Base-by-base conservation (phyloP, 2,329 filamentous ascomycete species). In the Uncinocarpus reesii region DNA sequence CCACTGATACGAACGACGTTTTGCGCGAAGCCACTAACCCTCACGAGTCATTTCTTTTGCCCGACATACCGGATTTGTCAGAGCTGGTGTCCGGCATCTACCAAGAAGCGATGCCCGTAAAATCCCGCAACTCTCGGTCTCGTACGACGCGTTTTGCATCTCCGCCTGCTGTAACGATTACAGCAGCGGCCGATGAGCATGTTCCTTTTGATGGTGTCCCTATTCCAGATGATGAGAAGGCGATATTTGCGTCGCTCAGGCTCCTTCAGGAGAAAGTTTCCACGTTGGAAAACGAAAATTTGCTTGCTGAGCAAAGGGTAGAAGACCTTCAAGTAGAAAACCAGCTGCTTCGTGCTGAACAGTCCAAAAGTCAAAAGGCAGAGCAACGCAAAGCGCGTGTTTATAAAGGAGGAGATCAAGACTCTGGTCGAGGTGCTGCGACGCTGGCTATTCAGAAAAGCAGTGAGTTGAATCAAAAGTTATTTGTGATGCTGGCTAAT, bases 151-250 rank as follows among this genome's bases (percentile, higher is more conserved):
- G 76, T 29, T 79, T 79, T 60, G 66, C 72, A 3, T 73, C 73
- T 13, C 69, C 69, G n/a, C 62, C 65, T 47, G 53, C 57, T 34
- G 57, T 57, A 6, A 61, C 65, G 21, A 51, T 57, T 13, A 63
- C 62, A 11, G 49, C 64, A 26, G 57, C 60, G 16, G 52, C 44
- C 24, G 13, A 13, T 10, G 59, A 63, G 31, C 68, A 79, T 56
- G 60, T 68, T 10, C 68, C 71, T 0, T 62, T 81, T 16, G 71
- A 78, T 31, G 69, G 71, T 10, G 66, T 80, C 8, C 71, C 76
- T 0, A 70, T 81, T 38, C 78, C 78, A 0, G 70, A 75, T 10
- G 78, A 82, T 42, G 79, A 82, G 53, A 79, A 81, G 60, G 74
- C 74, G 2, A 72, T 83, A 41, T 79, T 79, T 56, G 70, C 76